Evolutionary conservation across 768 basidiomycete species (phyloP).

Genomic region (Obba rivulosa): DNA sequence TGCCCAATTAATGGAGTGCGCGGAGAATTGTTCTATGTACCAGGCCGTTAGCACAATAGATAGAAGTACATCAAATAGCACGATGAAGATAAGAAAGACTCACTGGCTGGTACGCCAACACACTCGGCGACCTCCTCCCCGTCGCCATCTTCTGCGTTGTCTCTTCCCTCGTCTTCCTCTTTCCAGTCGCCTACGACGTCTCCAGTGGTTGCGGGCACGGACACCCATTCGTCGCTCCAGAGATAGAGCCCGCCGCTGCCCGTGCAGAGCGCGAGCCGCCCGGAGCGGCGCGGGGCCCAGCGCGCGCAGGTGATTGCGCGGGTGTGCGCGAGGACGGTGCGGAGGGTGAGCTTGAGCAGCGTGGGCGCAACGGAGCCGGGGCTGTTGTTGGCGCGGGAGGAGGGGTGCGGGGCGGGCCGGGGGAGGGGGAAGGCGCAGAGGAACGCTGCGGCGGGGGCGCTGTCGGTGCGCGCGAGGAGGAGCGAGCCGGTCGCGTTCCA

Average conservation of each 20-base stretch:
- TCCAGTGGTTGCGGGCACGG: slow-evolving; percentile 26
- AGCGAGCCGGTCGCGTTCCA: slow-evolving; percentile 78
- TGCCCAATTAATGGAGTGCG: slow-evolving; percentile 69
- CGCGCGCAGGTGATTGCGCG: slow-evolving; percentile 57
- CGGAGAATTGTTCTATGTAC: slow-evolving; percentile 60
- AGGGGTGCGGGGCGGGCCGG: neutral
- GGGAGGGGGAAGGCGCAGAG: slow-evolving; percentile 12
- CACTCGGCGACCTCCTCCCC: slow-evolving; percentile 85
- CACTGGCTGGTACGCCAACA: slow-evolving; percentile 82
- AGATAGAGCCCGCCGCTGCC: slow-evolving; percentile 62
- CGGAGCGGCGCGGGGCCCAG: slow-evolving; percentile 78
- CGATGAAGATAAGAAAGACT: slow-evolving; percentile 26
- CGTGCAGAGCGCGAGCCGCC: slow-evolving; percentile 62
- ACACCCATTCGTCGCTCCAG: slow-evolving; percentile 83
- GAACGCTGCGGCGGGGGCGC: slow-evolving; percentile 12
- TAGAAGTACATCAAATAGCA: neutral
- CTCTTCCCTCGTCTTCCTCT: slow-evolving; percentile 11
- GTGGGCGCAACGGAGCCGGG: neutral
- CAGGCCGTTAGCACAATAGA: neutral
- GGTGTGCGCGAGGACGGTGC: slow-evolving; percentile 63
- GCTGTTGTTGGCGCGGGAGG: neutral
- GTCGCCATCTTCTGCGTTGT: slow-evolving; percentile 33
- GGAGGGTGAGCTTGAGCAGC: slow-evolving; percentile 47
- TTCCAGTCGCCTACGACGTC: no score
- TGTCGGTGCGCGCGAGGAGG: slow-evolving; percentile 67